Evolutionary conservation across 495 filamentous ascomycete species (phyloP), one percentile per base, ranked within the genome.

Genomic region (Xylaria sp.): DNA sequence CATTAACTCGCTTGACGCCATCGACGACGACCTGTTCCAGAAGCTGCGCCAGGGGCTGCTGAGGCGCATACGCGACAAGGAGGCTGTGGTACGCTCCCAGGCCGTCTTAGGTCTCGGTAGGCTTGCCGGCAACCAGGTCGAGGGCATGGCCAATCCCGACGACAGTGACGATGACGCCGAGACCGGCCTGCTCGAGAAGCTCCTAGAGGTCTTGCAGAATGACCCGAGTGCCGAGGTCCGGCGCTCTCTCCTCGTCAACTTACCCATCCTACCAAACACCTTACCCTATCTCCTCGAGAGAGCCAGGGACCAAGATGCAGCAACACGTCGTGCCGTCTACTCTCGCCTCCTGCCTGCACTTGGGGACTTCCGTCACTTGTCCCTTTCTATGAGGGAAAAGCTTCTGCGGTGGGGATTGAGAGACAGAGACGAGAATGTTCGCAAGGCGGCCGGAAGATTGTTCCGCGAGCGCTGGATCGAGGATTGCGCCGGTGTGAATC

Each of bases 391-490:
- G 92, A 85, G 96, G 73, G 97, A 98, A 80, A 98, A 98, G 80
- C 86, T 99, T 26, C 89, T 99, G 52, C 89, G 97, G 14, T 99
- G 95, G 95, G 96, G 96, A 40, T 81, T 99, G 48, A 90, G 95
- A 40, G 96, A 99, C 78, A 89, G 96, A 74, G 97, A 99, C 74
- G 94, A 98, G 73, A 94, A 92, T 74, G 96, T 98, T 40, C 90
- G 94, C 37, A 95, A 97, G 79, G 95, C 97, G 2, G 93, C 96
- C 2, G 91, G 90, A 14, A 91, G 93, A 57, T 84, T 98, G 53
- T 99, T 98, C 82, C 91, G 91, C 70, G 95, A 97, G 79, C 89
- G 93, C 6, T 99, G 96, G 96, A 92, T 99, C 67, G 94, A 98
- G 76, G 93, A 98, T 78, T 96, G 93, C 76, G 94, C 92, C 5